phyloP scores from a whole-genome alignment of 1,284 basidiomycete species.

The Athelia psychrophila region DNA sequence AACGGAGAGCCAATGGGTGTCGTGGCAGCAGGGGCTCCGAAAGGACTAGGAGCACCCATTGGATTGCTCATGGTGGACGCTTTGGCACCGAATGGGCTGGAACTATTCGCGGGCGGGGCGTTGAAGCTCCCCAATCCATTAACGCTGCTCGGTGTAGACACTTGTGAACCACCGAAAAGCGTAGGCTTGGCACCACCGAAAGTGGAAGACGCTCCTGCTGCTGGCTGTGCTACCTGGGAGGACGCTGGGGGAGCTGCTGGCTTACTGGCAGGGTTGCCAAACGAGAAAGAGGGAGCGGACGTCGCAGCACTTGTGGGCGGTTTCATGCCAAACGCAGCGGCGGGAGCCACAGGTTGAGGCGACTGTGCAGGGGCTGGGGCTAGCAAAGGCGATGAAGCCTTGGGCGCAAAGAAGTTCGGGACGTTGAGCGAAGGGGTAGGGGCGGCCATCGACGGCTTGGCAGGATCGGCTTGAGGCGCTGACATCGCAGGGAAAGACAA shows the following conservation, averaged over 20 bases:
- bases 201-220: too few relatives aligned
- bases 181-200: too few relatives aligned
- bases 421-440: slow-evolving; percentile 13
- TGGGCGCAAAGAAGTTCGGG: slow-evolving; percentile 21
- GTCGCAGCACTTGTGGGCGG: background rate
- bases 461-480: background rate
- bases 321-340: background rate
- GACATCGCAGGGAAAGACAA: background rate
- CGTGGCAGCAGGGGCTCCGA: background rate
- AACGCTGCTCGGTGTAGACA: too few relatives aligned
- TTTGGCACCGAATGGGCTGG: too few relatives aligned
- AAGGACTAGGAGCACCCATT: too few relatives aligned
- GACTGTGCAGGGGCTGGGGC: background rate
- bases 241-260: background rate
- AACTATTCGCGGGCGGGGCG: too few relatives aligned
- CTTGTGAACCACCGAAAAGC: too few relatives aligned
- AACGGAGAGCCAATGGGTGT: background rate
- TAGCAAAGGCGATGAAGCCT: slow-evolving; percentile 7
- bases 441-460: slow-evolving; percentile 5
- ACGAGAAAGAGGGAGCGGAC: background rate
- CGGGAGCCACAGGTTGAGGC: background rate
- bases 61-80: too few relatives aligned
- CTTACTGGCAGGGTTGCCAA: background rate
- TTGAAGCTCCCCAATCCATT: too few relatives aligned
- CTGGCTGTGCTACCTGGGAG: background rate